Percentiles rank a stretch among this genome's conserved stretches.
These are phyloP conservation scores for Viola odorata DNA, from an alignment of 345 rosid genomes.

Conservation along the genomic window DNA sequence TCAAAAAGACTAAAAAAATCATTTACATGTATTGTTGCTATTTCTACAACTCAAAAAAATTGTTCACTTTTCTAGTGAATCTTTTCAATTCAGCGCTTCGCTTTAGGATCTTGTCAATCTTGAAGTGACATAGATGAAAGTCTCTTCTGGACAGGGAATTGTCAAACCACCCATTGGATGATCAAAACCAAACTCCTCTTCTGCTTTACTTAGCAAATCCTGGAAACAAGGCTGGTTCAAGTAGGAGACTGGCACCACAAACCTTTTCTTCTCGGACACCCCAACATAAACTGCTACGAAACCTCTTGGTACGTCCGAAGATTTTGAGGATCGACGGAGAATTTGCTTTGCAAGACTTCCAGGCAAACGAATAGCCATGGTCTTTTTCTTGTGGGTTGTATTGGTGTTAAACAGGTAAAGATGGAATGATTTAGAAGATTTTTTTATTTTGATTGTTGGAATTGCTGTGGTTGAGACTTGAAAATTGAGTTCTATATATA, in stretches of 20 bases:
- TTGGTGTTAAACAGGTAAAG: too few relatives aligned
- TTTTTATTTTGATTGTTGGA: neutral
- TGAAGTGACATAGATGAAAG: neutral
- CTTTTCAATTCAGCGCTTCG: too few relatives aligned
- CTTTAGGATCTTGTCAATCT: neutral
- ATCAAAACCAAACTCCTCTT: neutral
- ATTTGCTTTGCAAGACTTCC: constrained; percentile 4
- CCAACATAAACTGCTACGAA: constrained; percentile 13
- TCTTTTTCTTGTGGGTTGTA: neutral
- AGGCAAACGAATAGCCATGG: constrained; percentile 9
- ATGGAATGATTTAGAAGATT: neutral
- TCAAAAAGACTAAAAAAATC: neutral
- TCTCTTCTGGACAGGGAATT: constrained; percentile 1
- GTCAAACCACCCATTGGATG: constrained; percentile 11
- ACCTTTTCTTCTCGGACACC: neutral
- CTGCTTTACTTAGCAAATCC: neutral
- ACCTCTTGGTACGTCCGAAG: constrained; percentile 11
- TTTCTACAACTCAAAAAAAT: neutral
- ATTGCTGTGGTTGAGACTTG: neutral
- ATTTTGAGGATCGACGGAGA: constrained; percentile 1
- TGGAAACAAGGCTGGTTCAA: neutral
- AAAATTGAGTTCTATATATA: neutral
- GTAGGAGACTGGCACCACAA: neutral
- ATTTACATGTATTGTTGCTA: neutral
- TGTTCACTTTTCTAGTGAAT: neutral